These are phyloP conservation scores for Effrenium voratum DNA, from an alignment of 73 alveolate genomes.

Conservation along the genomic window DNA sequence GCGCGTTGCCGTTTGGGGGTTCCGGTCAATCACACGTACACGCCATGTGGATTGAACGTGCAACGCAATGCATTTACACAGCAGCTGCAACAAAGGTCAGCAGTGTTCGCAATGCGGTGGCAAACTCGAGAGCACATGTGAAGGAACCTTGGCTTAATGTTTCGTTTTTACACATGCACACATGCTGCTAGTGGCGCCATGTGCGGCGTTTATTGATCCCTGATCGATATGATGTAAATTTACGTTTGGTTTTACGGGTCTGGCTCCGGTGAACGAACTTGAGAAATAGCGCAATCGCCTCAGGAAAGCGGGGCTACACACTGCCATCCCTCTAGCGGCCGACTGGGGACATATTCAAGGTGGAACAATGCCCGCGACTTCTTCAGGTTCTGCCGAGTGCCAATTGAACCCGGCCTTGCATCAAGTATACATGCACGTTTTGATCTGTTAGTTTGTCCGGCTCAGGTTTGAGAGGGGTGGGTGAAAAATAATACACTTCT, in stretches of 20 bases:
- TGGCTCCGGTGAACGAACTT: not conserved
- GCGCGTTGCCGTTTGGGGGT: no score
- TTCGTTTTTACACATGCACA: not conserved
- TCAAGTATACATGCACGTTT: no score
- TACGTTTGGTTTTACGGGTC: not conserved
- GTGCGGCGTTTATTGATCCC: no score
- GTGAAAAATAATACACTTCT: not conserved
- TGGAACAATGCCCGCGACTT: slow-evolving; percentile 5
- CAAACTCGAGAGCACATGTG: not conserved
- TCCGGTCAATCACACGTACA: no score
- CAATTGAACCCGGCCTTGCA: not conserved
- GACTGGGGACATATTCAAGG: slow-evolving; percentile 3
- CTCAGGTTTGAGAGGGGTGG: not conserved
- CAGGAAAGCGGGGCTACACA: not conserved
- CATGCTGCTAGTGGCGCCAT: not conserved
- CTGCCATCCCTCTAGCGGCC: slow-evolving; percentile 3
- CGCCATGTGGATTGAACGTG: no score
- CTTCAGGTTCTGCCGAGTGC: not conserved
- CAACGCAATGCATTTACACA: no score
- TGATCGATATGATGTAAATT: no score
- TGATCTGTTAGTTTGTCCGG: no score
- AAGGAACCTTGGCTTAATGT: not conserved
- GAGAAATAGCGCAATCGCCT: not conserved
- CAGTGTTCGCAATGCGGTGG: not conserved
- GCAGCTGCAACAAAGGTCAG: no score